Conservation (phyloP, 352 stramenopile genomes). For the Phytophthora multivora region DNA sequence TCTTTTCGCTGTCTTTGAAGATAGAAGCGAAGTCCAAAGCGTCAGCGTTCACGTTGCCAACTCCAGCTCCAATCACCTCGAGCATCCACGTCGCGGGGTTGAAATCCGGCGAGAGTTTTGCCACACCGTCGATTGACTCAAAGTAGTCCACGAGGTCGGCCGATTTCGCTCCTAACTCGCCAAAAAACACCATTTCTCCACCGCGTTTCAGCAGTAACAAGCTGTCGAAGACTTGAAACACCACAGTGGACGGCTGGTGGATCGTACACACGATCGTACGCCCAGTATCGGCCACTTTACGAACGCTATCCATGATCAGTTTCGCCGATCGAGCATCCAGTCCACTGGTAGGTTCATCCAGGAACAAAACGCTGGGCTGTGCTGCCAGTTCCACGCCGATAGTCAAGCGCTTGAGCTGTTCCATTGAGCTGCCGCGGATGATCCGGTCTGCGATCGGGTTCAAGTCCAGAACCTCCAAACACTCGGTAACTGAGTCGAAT, state of each 20-base stretch:
- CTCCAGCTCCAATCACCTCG: slow-evolving; percentile 12
- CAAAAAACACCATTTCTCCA: slow-evolving; percentile 17
- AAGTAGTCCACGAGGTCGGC: slow-evolving; percentile 11
- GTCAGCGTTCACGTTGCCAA: background rate
- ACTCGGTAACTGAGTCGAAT: slow-evolving; percentile 19
- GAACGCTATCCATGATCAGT: slow-evolving; percentile 23
- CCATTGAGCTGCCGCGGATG: slow-evolving; percentile 34
- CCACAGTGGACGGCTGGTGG: slow-evolving; percentile 11
- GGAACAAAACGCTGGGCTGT: slow-evolving; percentile 17
- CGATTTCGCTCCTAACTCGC: slow-evolving; percentile 6
- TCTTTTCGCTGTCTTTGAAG: slow-evolving; percentile 16
- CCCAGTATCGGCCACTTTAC: slow-evolving; percentile 16
- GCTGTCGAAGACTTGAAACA: slow-evolving; percentile 14
- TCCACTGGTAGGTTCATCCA: slow-evolving; percentile 25
- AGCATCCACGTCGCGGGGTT: slow-evolving; percentile 17
- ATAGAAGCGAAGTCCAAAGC: slow-evolving; percentile 2
- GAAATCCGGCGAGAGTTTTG: slow-evolving; percentile 1
- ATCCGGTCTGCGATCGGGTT: slow-evolving; percentile 37
- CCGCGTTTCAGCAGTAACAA: slow-evolving; percentile 15
- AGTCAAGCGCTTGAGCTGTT: slow-evolving; percentile 26
- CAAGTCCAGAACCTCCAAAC: slow-evolving; percentile 42
- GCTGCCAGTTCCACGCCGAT: slow-evolving; percentile 23
- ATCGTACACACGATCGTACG: slow-evolving; percentile 9
- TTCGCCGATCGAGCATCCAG: slow-evolving; percentile 19
- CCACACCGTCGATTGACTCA: slow-evolving; percentile 8